These are phyloP conservation scores for Suhomyces canberraensis DNA, from an alignment of 805 yeast species.

Conservation along the genomic window DNA sequence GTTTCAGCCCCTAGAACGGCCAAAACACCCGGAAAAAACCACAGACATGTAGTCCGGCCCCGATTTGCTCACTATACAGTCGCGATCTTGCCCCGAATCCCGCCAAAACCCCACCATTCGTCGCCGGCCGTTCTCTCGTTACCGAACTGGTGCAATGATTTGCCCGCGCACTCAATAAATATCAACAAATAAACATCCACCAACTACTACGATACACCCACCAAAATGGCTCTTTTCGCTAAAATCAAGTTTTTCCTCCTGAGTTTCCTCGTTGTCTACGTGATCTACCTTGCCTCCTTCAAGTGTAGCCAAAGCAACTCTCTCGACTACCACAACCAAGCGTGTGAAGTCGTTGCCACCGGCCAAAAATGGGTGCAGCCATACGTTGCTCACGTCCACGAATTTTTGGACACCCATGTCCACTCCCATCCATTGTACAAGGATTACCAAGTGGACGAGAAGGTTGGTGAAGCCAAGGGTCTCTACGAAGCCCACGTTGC, in stretches of 20 bases:
- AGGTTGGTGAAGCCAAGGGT: constrained; percentile 21
- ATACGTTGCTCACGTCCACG: constrained; percentile 22
- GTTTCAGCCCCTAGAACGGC: too few species aligned
- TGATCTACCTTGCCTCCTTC: constrained; percentile 36
- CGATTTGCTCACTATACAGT: not conserved
- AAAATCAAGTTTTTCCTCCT: constrained; percentile 20
- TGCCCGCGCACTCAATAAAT: not conserved
- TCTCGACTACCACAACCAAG: constrained; percentile 32
- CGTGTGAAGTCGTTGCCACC: constrained; percentile 32
- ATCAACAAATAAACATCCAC: not conserved
- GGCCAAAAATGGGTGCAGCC: constrained; percentile 31
- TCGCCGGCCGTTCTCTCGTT: too few species aligned
- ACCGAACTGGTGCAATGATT: too few species aligned
- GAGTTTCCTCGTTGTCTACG: constrained; percentile 28
- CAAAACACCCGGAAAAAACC: too few species aligned
- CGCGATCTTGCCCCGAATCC: not conserved
- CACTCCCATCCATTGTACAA: constrained; percentile 34
- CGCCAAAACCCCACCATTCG: too few species aligned
- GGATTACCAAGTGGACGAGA: constrained; percentile 29
- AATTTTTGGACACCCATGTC: constrained; percentile 34
- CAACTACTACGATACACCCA: not conserved
- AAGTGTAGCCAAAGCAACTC: constrained; percentile 34
- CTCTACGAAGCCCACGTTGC: constrained; percentile 22
- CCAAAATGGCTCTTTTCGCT: constrained; percentile 9
- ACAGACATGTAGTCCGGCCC: not conserved